Conservation (phyloP, 306 rosid species). For the Ormosia semicastrata region DNA sequence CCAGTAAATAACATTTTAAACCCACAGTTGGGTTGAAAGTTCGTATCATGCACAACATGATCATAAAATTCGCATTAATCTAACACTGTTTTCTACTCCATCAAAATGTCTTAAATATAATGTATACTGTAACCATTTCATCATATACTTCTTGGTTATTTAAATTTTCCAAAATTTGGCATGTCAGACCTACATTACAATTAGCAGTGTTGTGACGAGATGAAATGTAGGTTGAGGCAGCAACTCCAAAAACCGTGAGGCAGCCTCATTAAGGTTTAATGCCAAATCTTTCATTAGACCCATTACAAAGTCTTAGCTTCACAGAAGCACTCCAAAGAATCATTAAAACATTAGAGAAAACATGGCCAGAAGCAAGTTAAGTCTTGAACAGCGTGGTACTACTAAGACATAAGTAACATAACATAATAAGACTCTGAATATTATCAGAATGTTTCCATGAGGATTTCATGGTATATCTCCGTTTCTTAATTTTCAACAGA, state of each 20-base stretch:
- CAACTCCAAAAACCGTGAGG: background rate
- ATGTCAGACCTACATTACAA: background rate
- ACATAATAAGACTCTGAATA: background rate
- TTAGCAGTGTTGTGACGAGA: conserved; percentile 11
- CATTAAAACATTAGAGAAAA: background rate
- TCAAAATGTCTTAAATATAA: background rate
- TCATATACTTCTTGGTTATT: background rate
- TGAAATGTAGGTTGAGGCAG: background rate
- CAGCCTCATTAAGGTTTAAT: background rate
- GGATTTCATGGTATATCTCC: background rate
- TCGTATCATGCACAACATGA: background rate
- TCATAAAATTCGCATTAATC: background rate
- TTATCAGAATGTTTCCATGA: background rate
- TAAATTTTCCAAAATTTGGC: background rate
- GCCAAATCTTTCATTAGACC: conserved; percentile 3
- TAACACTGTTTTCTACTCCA: background rate
- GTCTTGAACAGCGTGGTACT: background rate
- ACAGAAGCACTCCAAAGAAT: background rate
- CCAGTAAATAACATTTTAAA: conserved; percentile 3
- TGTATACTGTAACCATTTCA: background rate
- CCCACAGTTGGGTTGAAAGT: background rate
- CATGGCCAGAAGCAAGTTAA: background rate
- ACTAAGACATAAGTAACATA: background rate
- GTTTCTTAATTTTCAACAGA: background rate
- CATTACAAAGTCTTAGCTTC: background rate